These are phyloP conservation scores for Asterophora parasitica DNA, from an alignment of 768 basidiomycete species.

Conservation along the genomic window DNA sequence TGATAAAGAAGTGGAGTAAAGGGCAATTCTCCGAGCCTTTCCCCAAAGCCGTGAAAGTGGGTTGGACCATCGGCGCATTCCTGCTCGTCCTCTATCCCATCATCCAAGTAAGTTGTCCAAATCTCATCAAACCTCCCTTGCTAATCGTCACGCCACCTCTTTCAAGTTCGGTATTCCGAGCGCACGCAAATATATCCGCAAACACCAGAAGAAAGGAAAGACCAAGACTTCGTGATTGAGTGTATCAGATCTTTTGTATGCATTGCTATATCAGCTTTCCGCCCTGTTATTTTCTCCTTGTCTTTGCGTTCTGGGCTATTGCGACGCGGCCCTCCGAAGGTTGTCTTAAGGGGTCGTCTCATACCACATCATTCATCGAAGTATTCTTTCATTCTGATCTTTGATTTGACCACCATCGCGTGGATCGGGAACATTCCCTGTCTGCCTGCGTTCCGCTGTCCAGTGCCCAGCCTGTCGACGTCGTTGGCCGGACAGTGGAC, in stretches of 20 bases:
- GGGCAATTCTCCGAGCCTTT: slow-evolving; percentile 64
- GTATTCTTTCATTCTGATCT: not conserved
- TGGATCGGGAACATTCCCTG: not conserved
- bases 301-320: not conserved
- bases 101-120: slow-evolving; percentile 46
- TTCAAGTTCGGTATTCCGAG: slow-evolving; percentile 63
- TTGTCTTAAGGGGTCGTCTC: not conserved
- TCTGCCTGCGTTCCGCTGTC: slow-evolving; percentile 2
- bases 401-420: slow-evolving; percentile 7
- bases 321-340: not conserved
- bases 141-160: slow-evolving; percentile 9
- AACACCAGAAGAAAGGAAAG: slow-evolving; percentile 32
- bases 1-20: slow-evolving; percentile 78
- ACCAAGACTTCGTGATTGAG: slow-evolving; percentile 30
- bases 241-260: not conserved
- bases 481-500: no score
- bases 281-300: not conserved
- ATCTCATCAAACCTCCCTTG: not conserved
- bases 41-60: slow-evolving; percentile 57
- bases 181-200: slow-evolving; percentile 48
- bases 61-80: slow-evolving; percentile 57
- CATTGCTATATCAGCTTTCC: not conserved
- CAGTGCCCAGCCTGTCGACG: no score
- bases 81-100: slow-evolving; percentile 67
- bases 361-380: slow-evolving; percentile 4